Evolutionary conservation across 345 rosid species (phyloP).

Genomic region (Kandelia obovata): DNA sequence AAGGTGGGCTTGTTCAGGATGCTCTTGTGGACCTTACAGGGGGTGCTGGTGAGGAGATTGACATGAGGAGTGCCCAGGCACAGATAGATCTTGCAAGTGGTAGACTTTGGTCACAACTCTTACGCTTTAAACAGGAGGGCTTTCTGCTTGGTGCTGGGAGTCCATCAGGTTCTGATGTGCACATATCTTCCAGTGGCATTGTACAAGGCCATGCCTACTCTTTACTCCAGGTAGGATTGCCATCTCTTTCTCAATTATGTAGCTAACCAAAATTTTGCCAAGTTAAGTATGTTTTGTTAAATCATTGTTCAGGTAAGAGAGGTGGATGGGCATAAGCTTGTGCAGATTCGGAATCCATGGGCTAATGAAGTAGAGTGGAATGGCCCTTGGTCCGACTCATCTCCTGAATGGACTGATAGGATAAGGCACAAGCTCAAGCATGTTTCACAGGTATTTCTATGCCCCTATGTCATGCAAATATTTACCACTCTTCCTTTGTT

Average conservation of each 20-base stretch:
- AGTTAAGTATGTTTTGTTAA: neutral
- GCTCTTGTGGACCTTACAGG: slow-evolving; percentile 99
- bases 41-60: slow-evolving; percentile 99
- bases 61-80: slow-evolving; percentile 97
- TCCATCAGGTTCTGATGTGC: slow-evolving; percentile 99
- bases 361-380: slow-evolving; percentile 99
- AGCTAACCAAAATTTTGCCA: slow-evolving; percentile 3
- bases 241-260: slow-evolving; percentile 3
- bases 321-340: slow-evolving; percentile 98
- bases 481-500: slow-evolving; percentile 5
- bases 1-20: slow-evolving; percentile 99
- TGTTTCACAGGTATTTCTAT: slow-evolving; percentile 67
- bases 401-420: slow-evolving; percentile 95
- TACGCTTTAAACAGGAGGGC: slow-evolving; percentile 97
- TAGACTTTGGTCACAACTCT: slow-evolving; percentile 95
- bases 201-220: slow-evolving; percentile 99
- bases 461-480: neutral
- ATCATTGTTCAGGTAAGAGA: slow-evolving; percentile 72
- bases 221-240: slow-evolving; percentile 67
- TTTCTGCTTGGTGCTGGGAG: slow-evolving; percentile 99
- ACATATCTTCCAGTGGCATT: slow-evolving; percentile 96
- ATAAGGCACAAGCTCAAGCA: slow-evolving; percentile 95
- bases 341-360: slow-evolving; percentile 98
- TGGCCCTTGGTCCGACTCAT: slow-evolving; percentile 98
- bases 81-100: slow-evolving; percentile 99